A percentile compares a stretch with the other conserved stretches of the same genome.
These are phyloP conservation scores for Xerocomellus dryophilus DNA, from an alignment of 768 basidiomycete species.

Conservation along the genomic window DNA sequence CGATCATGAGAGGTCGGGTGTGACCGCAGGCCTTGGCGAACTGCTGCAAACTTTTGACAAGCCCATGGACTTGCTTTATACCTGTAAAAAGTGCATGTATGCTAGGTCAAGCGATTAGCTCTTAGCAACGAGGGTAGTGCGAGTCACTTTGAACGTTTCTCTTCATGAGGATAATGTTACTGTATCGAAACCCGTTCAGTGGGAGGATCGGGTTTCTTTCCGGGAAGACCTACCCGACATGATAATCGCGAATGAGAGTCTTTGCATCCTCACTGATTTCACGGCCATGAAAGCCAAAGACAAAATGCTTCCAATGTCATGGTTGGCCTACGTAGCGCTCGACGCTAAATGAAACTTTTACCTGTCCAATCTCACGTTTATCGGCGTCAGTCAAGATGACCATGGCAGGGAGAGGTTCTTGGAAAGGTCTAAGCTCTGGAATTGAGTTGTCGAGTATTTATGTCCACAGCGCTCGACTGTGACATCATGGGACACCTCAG, in stretches of 20 bases:
- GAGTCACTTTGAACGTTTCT: conserved; percentile 55
- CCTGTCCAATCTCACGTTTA: conserved; percentile 48
- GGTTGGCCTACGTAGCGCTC: not conserved
- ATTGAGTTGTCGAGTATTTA: not conserved
- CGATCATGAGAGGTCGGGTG: conserved; percentile 54
- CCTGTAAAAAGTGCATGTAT: conserved; percentile 34
- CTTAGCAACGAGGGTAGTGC: not conserved
- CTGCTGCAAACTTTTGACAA: conserved; percentile 50
- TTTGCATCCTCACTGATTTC: conserved; percentile 49
- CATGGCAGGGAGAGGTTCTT: conserved; percentile 11
- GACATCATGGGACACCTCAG: too few species aligned
- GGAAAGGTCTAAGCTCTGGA: not conserved
- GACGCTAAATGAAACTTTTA: conserved; percentile 2
- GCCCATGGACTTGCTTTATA: conserved; percentile 45
- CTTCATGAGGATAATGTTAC: conserved; percentile 65
- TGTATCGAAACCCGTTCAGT: conserved; percentile 14
- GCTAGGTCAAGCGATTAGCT: not conserved
- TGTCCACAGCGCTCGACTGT: too few species aligned
- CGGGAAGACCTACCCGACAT: conserved; percentile 45
- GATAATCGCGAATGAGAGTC: conserved; percentile 57
- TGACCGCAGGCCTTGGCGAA: conserved; percentile 60
- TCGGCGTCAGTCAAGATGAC: conserved; percentile 33
- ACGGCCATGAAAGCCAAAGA: conserved; percentile 65
- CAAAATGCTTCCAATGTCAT: conserved; percentile 54
- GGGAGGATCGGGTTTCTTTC: too few species aligned